phyloP scores from a whole-genome alignment of 352 stramenopile genomes.

The Aphanomyces euteiches region DNA sequence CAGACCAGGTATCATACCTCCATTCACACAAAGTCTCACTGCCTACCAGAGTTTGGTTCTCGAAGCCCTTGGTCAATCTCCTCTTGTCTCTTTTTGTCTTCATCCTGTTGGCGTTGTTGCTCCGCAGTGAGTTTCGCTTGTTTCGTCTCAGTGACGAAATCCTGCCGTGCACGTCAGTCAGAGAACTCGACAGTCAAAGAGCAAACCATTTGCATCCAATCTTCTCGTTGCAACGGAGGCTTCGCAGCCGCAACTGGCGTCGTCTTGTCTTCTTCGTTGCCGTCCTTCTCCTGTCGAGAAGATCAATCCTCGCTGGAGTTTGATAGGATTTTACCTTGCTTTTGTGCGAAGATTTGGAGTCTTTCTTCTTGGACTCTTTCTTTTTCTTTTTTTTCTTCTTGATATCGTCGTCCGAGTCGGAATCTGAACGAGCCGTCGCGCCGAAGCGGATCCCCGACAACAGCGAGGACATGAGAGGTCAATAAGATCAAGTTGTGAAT shows the following conservation, averaged over 20 bases:
- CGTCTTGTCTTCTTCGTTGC: constrained; percentile 7
- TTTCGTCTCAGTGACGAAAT: constrained; percentile 44
- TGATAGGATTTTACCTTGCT: constrained; percentile 35
- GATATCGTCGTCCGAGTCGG: constrained; percentile 29
- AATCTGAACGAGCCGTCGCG: constrained; percentile 33
- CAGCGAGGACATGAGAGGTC: constrained; percentile 36
- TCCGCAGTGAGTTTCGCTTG: constrained; percentile 34
- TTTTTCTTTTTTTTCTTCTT: constrained; percentile 42
- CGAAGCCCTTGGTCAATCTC: constrained; percentile 72
- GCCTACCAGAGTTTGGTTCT: constrained; percentile 58
- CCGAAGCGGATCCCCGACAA: constrained; percentile 72
- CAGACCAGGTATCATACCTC: not conserved
- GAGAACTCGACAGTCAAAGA: not conserved
- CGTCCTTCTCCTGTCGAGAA: constrained; percentile 31
- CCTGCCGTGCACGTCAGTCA: constrained; percentile 28
- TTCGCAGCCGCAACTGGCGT: not conserved
- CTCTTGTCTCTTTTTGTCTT: constrained; percentile 58
- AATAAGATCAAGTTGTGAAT: too few species aligned
- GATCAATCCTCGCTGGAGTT: not conserved
- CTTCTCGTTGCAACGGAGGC: constrained; percentile 45
- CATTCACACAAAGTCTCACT: not conserved
- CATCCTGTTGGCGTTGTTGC: constrained; percentile 44
- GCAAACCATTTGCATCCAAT: constrained; percentile 76
- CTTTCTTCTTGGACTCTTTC: constrained; percentile 34
- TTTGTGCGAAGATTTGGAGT: constrained; percentile 25